Evolutionary conservation across 2,329 filamentous ascomycete genomes (phyloP).

Genomic region (Paecilomyces formosus): DNA sequence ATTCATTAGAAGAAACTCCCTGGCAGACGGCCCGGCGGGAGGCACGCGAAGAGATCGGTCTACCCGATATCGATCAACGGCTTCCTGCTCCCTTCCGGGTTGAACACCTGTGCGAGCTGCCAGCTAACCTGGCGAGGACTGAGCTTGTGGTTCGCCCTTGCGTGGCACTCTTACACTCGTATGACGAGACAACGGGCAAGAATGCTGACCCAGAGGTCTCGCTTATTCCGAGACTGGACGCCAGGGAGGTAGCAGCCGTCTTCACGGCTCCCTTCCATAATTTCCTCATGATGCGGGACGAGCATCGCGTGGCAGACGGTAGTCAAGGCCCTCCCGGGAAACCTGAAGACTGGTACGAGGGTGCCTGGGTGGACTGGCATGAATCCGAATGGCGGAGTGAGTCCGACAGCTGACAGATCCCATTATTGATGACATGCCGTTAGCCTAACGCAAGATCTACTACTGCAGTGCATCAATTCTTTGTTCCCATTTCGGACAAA

Average conservation of each 20-base stretch:
- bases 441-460: constrained; percentile 18
- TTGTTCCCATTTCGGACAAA: constrained; percentile 70
- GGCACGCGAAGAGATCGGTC: constrained; percentile 86
- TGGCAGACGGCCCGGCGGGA: constrained; percentile 83
- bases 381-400: constrained; percentile 62
- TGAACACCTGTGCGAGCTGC: constrained; percentile 80
- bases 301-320: constrained; percentile 36
- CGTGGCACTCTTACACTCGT: constrained; percentile 67
- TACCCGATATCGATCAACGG: constrained; percentile 62
- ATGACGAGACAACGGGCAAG: constrained; percentile 37
- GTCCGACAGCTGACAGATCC: constrained; percentile 8
- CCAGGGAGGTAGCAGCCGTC: constrained; percentile 85
- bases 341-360: constrained; percentile 71
- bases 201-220: constrained; percentile 56
- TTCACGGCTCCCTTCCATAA: constrained; percentile 85
- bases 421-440: neutral
- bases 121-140: constrained; percentile 65
- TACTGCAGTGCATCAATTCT: constrained; percentile 90
- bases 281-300: constrained; percentile 61
- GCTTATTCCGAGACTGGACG: constrained; percentile 74
- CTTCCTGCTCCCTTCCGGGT: constrained; percentile 73
- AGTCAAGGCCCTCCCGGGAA: constrained; percentile 33
- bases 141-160: constrained; percentile 68
- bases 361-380: constrained; percentile 74
- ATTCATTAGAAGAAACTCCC: constrained; percentile 46